Base-by-base conservation (phyloP, 2,329 filamentous ascomycete genomes). In the Cytospora piceae region DNA sequence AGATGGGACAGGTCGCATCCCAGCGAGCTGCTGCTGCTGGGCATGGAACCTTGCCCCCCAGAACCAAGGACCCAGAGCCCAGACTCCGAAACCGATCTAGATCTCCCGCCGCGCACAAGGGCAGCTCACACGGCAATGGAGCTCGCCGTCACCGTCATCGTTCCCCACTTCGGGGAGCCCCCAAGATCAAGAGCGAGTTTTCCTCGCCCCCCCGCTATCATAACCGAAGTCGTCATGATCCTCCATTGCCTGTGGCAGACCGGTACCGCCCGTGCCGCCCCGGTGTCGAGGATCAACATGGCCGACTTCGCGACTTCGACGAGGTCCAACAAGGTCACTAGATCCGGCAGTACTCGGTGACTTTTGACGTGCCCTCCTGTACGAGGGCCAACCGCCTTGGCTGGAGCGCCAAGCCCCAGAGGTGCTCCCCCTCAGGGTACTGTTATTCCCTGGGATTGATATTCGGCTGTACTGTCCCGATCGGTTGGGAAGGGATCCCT, bases 1-100 rank as follows among this genome's bases (percentile, higher is more conserved):
- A 63, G 1, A 56, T 67, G 32, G 71, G 70, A 4, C 65, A 61
- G 52, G 52, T 65, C 14, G 62, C 63, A 20, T 46, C 29, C 29
- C 24, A 32, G 34, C 22, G 37, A 31, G 51, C 55, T 20, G 61
- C 29, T 20, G 61, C 29, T 29, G 39, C 53, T 4, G 29, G n/a
- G 11, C 32, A 22, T 17, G 15, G 24, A n/a, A 22, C 53, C 8
- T 63, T 37, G 42, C 42, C 60, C 3, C 39, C 53, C n/a, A 51
- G 22, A 15, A 24, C 37, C 32, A 42, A 34, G 34, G n/a, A 29
- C 20, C 11, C 39, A n/a, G 39, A 42, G 39, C 20, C 39, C 20
- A 4, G 39, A 14, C 54, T 29, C 22, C 61, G 55, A 42, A 20
- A 15, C 31, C 56, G 62, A 24, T 64, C 62, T 34, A 55, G 56